phyloP scores from a whole-genome alignment of 495 filamentous ascomycete genomes.

The Beverwykella pulmonaria region DNA sequence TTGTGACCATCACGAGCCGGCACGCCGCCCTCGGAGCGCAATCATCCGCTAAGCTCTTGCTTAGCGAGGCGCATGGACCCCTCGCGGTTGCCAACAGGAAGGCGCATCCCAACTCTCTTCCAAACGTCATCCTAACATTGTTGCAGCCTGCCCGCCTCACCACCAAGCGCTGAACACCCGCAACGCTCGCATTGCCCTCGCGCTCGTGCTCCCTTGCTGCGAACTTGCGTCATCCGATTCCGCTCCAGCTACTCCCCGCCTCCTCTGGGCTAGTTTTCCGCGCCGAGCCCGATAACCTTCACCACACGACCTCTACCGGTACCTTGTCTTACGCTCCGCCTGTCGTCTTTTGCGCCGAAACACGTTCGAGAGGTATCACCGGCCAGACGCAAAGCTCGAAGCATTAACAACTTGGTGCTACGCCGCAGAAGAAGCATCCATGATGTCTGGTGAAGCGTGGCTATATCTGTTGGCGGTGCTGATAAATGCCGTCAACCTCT shows the following conservation, averaged over 20 bases:
- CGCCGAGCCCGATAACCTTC: conserved; percentile 27
- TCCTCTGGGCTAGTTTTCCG: conserved; percentile 18
- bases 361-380: not conserved
- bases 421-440: conserved; percentile 48
- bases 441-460: conserved; percentile 99
- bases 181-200: not conserved
- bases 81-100: not conserved
- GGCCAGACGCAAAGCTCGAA: not conserved
- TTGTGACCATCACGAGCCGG: too few species aligned
- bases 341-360: conserved; percentile 3
- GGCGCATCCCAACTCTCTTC: conserved; percentile 12
- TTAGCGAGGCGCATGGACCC: not conserved
- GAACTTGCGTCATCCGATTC: conserved; percentile 13
- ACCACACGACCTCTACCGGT: conserved; percentile 31
- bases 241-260: conserved; percentile 15
- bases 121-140: conserved; percentile 35
- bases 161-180: not conserved
- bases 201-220: not conserved
- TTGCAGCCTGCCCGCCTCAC: conserved; percentile 25
- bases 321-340: conserved; percentile 1
- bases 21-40: not conserved
- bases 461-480: conserved; percentile 97
- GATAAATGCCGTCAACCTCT: conserved; percentile 99
- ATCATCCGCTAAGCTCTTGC: conserved; percentile 9
- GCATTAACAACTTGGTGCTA: conserved; percentile 4